These are phyloP conservation scores for Metschnikowia similis DNA, from an alignment of 805 yeast genomes.

Conservation along the genomic window DNA sequence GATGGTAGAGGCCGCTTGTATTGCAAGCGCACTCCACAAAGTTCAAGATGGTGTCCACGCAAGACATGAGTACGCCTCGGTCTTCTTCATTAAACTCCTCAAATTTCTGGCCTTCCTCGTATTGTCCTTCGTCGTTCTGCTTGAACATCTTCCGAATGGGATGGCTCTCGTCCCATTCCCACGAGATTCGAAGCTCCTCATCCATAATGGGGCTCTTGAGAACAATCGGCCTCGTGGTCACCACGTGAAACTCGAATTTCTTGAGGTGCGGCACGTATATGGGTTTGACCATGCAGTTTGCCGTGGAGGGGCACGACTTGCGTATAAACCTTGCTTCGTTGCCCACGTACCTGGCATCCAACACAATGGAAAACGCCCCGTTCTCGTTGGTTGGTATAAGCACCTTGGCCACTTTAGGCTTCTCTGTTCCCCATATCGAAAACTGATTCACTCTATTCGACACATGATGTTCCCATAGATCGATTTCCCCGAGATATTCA, in stretches of 20 bases:
- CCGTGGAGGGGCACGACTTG: slow-evolving; percentile 56
- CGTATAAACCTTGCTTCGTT: slow-evolving; percentile 71
- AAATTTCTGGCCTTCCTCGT: slow-evolving; percentile 37
- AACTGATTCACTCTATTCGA: slow-evolving; percentile 73
- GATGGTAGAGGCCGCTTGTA: slow-evolving; percentile 32
- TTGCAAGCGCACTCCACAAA: slow-evolving; percentile 63
- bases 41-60: slow-evolving; percentile 58
- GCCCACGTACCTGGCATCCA: slow-evolving; percentile 81
- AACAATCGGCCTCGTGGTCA: slow-evolving; percentile 51
- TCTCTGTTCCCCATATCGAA: slow-evolving; percentile 63
- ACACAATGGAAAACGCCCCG: slow-evolving; percentile 48
- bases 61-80: slow-evolving; percentile 52
- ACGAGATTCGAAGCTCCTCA: slow-evolving; percentile 69
- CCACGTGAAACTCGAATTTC: slow-evolving; percentile 48
- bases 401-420: slow-evolving; percentile 34
- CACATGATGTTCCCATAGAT: slow-evolving; percentile 59
- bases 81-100: slow-evolving; percentile 53
- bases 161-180: slow-evolving; percentile 86
- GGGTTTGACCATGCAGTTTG: slow-evolving; percentile 66
- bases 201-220: slow-evolving; percentile 26
- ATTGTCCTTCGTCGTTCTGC: slow-evolving; percentile 14
- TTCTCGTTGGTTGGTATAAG: slow-evolving; percentile 22
- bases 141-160: slow-evolving; percentile 60
- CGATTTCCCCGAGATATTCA: slow-evolving; percentile 72
- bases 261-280: slow-evolving; percentile 38